phyloP scores from a whole-genome alignment of 2,329 filamentous ascomycete species.

The Westerdykella aurantiaca region DNA sequence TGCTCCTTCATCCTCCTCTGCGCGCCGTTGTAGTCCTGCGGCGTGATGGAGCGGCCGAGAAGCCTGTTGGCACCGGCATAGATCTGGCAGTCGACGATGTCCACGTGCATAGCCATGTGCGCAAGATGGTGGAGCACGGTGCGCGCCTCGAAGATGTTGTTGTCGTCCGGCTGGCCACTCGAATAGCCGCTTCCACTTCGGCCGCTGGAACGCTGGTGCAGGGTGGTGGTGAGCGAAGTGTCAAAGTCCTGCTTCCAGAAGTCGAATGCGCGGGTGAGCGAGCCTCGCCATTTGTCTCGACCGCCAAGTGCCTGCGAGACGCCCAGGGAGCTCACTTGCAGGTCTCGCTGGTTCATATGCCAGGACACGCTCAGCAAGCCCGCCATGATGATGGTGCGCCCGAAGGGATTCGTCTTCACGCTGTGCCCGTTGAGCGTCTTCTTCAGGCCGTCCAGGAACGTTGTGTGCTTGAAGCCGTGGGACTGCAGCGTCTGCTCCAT shows the following conservation, averaged over 20 bases:
- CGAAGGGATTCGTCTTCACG: conserved; percentile 89
- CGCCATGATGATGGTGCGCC: conserved; percentile 87
- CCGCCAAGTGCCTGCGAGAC: conserved; percentile 75
- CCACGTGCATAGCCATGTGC: conserved; percentile 96
- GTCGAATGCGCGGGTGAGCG: conserved; percentile 82
- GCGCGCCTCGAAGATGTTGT: conserved; percentile 77
- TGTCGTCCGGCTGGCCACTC: conserved; percentile 43
- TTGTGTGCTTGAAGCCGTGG: conserved; percentile 75
- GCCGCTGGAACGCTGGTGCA: too few species aligned
- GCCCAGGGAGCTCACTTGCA: conserved; percentile 83
- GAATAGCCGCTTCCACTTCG: conserved; percentile 34
- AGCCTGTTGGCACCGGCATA: conserved; percentile 83
- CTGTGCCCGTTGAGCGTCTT: conserved; percentile 77
- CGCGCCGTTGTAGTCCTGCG: conserved; percentile 72
- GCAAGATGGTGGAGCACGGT: conserved; percentile 89
- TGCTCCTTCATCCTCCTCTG: conserved; percentile 77
- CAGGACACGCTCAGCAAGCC: conserved; percentile 89
- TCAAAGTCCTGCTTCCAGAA: conserved; percentile 93
- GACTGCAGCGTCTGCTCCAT: conserved; percentile 75
- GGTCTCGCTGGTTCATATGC: conserved; percentile 95
- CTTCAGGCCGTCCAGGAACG: conserved; percentile 88
- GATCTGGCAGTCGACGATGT: conserved; percentile 96
- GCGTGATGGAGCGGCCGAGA: conserved; percentile 77
- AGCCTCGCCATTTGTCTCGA: conserved; percentile 83
- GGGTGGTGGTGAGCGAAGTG: conserved; percentile 54